Conservation (phyloP, 345 rosid species). For the Brassica cretica region DNA sequence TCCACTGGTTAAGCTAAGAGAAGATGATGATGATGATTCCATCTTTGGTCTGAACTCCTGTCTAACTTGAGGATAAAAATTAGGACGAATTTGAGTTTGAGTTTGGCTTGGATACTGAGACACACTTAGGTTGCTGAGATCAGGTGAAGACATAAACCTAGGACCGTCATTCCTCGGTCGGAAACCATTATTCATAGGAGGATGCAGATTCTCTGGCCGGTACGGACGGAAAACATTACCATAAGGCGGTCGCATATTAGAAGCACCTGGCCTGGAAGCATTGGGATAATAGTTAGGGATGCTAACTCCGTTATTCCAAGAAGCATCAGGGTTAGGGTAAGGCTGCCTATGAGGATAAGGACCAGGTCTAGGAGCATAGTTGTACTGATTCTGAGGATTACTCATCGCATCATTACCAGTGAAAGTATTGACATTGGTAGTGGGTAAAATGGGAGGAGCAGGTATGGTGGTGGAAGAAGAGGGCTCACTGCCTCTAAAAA, state of each 20-base stretch:
- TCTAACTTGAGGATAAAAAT: slow-evolving; percentile 42
- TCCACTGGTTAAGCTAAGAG: slow-evolving; percentile 38
- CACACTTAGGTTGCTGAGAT: slow-evolving; percentile 50
- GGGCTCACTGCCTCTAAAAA: slow-evolving; percentile 49
- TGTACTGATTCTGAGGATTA: slow-evolving; percentile 43
- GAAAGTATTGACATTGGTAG: slow-evolving; percentile 42
- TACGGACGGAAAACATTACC: slow-evolving; percentile 37
- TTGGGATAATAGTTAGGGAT: slow-evolving; percentile 38
- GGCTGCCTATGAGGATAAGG: slow-evolving; percentile 44
- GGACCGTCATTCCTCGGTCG: slow-evolving; percentile 47
- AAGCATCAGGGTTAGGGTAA: slow-evolving; percentile 37
- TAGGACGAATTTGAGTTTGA: slow-evolving; percentile 43
- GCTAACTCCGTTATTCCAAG: slow-evolving; percentile 45
- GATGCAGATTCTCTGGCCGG: slow-evolving; percentile 41
- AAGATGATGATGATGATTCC: slow-evolving; percentile 11
- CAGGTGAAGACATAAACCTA: slow-evolving; percentile 46
- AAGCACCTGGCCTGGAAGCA: slow-evolving; percentile 43
- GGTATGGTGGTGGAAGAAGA: slow-evolving; percentile 13
- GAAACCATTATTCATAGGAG: slow-evolving; percentile 45
- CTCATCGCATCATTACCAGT: slow-evolving; percentile 42
- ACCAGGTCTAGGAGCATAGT: slow-evolving; percentile 44
- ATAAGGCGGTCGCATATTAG: slow-evolving; percentile 45
- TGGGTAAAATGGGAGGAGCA: slow-evolving; percentile 41
- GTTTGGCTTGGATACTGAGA: slow-evolving; percentile 42
- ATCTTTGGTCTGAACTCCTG: slow-evolving; percentile 44